phyloP scores from a whole-genome alignment of 2,329 filamentous ascomycete species.

The Albophoma yamanashiensis region DNA sequence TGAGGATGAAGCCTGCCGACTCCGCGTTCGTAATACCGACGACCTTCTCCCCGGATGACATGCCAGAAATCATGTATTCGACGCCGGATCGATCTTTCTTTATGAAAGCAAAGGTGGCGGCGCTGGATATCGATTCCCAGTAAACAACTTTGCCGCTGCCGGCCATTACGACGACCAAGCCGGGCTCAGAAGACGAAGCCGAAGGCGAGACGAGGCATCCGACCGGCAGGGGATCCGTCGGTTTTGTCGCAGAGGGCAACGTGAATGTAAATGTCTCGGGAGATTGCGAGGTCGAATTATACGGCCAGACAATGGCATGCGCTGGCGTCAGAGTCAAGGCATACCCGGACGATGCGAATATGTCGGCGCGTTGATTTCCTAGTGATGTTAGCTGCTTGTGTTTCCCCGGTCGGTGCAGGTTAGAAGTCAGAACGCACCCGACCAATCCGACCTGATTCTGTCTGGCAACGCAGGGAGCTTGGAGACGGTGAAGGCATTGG shows the following conservation, averaged over 20 bases:
- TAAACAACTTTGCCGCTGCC: conserved; percentile 78
- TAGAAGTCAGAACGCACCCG: conserved; percentile 41
- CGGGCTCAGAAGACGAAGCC: conserved; percentile 68
- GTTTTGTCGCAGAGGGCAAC: conserved; percentile 61
- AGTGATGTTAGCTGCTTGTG: background rate
- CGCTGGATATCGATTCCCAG: conserved; percentile 91
- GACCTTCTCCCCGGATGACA: conserved; percentile 70
- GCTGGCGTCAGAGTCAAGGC: conserved; percentile 72
- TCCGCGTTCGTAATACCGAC: conserved; percentile 74
- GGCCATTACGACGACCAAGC: conserved; percentile 78
- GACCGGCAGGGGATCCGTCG: conserved; percentile 64
- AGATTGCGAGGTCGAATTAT: conserved; percentile 56
- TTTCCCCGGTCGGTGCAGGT: background rate
- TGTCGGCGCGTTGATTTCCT: conserved; percentile 56
- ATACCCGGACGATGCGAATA: conserved; percentile 57
- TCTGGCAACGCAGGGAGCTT: conserved; percentile 77
- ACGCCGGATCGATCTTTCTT: conserved; percentile 73
- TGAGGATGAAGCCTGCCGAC: conserved; percentile 72
- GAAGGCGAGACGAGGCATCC: conserved; percentile 75
- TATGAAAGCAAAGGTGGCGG: conserved; percentile 73
- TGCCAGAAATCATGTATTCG: conserved; percentile 60
- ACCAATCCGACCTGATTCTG: conserved; percentile 55
- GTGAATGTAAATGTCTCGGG: conserved; percentile 73
- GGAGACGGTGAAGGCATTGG: conserved; percentile 74
- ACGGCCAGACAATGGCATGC: conserved; percentile 85